Evolutionary conservation across 352 stramenopile species (phyloP).

Genomic region (Globisporangium acanthophoron): DNA sequence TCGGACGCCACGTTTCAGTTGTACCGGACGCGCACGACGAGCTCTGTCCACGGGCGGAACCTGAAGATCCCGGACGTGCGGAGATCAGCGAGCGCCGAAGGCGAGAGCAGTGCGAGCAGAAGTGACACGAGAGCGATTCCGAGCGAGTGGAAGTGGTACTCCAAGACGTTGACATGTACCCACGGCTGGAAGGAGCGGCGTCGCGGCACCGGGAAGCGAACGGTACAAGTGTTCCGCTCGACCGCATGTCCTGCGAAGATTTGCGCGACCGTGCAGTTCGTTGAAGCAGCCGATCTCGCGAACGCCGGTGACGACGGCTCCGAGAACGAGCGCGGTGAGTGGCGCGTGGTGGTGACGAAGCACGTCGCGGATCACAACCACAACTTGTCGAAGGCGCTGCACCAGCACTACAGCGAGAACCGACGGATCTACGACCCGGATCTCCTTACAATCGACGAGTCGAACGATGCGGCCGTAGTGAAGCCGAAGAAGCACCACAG

Average conservation of each 20-base stretch:
- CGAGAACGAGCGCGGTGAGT: conserved; percentile 15
- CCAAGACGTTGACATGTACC: conserved; percentile 73
- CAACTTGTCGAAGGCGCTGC: conserved; percentile 68
- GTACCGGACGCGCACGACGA: conserved; percentile 73
- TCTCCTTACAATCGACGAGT: conserved; percentile 52
- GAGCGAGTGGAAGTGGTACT: conserved; percentile 74
- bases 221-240: conserved; percentile 53
- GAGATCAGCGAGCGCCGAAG: neutral
- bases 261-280: conserved; percentile 67
- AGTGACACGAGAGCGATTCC: conserved; percentile 38
- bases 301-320: neutral
- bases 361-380: conserved; percentile 77
- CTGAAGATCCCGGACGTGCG: conserved; percentile 58
- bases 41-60: conserved; percentile 59
- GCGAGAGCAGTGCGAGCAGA: neutral
- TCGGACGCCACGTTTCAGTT: conserved; percentile 64
- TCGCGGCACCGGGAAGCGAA: conserved; percentile 58
- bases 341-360: conserved; percentile 72
- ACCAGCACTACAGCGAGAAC: conserved; percentile 75
- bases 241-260: conserved; percentile 73
- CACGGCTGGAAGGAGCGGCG: conserved; percentile 81
- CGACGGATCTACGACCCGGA: conserved; percentile 74
- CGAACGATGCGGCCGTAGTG: conserved; percentile 22
- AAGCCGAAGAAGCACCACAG: conserved; percentile 17
- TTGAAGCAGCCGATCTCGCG: conserved; percentile 10